A percentile compares a stretch with the other conserved stretches of the same genome.
Evolutionary conservation across 2,329 filamentous ascomycete species (phyloP).

Genomic region (Exophiala mesophila): DNA sequence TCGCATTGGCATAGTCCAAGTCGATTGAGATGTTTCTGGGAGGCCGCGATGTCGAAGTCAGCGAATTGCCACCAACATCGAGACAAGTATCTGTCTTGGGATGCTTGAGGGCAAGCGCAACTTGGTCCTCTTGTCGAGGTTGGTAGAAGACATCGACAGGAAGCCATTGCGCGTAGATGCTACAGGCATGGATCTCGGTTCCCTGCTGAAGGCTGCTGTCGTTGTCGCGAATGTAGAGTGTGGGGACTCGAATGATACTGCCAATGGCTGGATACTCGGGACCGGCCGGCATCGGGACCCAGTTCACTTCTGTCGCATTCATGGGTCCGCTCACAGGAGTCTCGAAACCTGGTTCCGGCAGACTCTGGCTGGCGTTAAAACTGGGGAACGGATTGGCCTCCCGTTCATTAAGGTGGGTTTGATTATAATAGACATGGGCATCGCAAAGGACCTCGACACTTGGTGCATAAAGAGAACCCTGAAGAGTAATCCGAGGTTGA

Average conservation of each 20-base stretch:
- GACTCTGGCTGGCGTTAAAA: slow-evolving; percentile 10
- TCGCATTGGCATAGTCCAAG: slow-evolving; percentile 15
- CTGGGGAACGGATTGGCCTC: slow-evolving; percentile 15
- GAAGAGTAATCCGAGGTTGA: slow-evolving; percentile 13
- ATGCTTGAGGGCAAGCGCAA: slow-evolving; percentile 10
- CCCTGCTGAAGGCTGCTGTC: slow-evolving; percentile 7
- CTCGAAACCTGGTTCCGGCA: slow-evolving; percentile 12
- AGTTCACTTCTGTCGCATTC: slow-evolving; percentile 15
- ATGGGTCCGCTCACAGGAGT: slow-evolving; percentile 14
- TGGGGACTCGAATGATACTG: slow-evolving; percentile 11
- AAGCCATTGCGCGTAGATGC: slow-evolving; percentile 22
- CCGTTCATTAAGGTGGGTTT: slow-evolving; percentile 8
- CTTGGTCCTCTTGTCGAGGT: slow-evolving; percentile 13
- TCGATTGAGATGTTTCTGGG: slow-evolving; percentile 15
- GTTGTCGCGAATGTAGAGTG: slow-evolving; percentile 5
- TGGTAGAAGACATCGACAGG: slow-evolving; percentile 18
- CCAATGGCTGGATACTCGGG: slow-evolving; percentile 15
- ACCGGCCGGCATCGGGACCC: slow-evolving; percentile 16
- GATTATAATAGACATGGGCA: slow-evolving; percentile 9
- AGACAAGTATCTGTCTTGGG: slow-evolving; percentile 10
- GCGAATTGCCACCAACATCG: slow-evolving; percentile 3
- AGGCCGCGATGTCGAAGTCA: background rate
- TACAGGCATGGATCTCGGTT: slow-evolving; percentile 19
- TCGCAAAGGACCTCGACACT: slow-evolving; percentile 19
- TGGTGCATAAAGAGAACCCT: slow-evolving; percentile 13